Evolutionary conservation across 352 stramenopile genomes (phyloP).

Genomic region (Globisporangium abappressorium): DNA sequence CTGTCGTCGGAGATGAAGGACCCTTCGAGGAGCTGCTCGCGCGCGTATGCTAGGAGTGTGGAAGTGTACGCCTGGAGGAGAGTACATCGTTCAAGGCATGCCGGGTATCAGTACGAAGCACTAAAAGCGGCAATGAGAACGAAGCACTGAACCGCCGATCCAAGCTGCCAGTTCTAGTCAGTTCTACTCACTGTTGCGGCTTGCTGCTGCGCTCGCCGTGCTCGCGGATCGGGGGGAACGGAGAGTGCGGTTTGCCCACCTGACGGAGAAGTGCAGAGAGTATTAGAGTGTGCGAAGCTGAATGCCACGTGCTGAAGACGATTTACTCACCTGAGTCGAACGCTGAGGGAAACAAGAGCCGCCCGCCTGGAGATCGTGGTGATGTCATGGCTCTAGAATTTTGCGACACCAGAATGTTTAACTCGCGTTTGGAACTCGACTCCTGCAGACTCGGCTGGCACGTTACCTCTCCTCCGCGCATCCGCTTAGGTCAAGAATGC

Average conservation of each 20-base stretch:
- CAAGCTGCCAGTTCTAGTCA: not conserved
- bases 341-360: constrained; percentile 22
- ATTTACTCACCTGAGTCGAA: constrained; percentile 26
- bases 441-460: constrained; percentile 7
- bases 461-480: not conserved
- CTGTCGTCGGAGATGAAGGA: constrained; percentile 12
- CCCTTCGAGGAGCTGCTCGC: constrained; percentile 32
- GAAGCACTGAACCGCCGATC: not conserved
- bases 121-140: not conserved
- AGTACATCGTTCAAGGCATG: not conserved
- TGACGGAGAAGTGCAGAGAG: not conserved
- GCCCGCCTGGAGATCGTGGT: constrained; percentile 17
- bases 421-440: constrained; percentile 14
- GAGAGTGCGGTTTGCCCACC: constrained; percentile 27
- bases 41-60: constrained; percentile 28
- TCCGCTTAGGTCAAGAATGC: too few species aligned
- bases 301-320: not conserved
- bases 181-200: constrained; percentile 12
- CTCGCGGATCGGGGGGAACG: constrained; percentile 25
- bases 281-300: not conserved
- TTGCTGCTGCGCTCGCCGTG: constrained; percentile 22
- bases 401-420: constrained; percentile 8
- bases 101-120: not conserved
- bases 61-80: constrained; percentile 28
- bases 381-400: constrained; percentile 13